Conservation (phyloP, 345 rosid genomes). For the Bruguiera parviflora region DNA sequence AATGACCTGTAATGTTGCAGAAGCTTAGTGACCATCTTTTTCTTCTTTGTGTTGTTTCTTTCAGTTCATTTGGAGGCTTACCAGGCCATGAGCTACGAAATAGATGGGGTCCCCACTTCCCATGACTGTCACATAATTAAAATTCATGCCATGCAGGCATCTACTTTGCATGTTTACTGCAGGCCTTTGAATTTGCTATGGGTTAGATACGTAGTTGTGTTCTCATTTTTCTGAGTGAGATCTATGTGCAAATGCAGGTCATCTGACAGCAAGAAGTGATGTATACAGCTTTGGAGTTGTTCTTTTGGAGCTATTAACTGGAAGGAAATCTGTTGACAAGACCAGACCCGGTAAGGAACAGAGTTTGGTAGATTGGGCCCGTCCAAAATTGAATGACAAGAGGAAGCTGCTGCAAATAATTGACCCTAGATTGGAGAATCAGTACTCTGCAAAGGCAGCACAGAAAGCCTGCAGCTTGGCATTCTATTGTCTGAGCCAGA, state of each 20-base stretch:
- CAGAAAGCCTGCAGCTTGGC: constrained; percentile 97
- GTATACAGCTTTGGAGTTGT: constrained; percentile 98
- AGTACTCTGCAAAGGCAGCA: constrained; percentile 87
- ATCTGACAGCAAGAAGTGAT: constrained; percentile 92
- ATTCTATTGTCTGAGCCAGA: constrained; percentile 89
- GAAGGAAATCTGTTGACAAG: constrained; percentile 95
- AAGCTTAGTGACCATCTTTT: too few relatives aligned
- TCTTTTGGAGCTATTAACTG: constrained; percentile 82
- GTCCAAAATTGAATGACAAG: constrained; percentile 91
- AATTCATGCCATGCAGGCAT: too few relatives aligned
- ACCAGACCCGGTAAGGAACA: constrained; percentile 93
- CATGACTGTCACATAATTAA: too few relatives aligned
- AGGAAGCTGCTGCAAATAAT: constrained; percentile 79
- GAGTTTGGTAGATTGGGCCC: constrained; percentile 96
- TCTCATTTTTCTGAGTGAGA: constrained; percentile 4
- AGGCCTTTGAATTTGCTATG: too few relatives aligned
- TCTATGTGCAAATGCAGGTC: constrained; percentile 53
- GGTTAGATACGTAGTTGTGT: neutral
- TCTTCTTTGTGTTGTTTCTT: too few relatives aligned
- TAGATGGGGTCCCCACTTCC: too few relatives aligned
- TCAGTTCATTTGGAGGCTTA: too few relatives aligned
- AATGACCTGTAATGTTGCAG: too few relatives aligned
- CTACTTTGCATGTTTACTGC: too few relatives aligned
- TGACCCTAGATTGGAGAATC: constrained; percentile 86
- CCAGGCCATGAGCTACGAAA: too few relatives aligned